Conservation (phyloP, 2,329 filamentous ascomycete genomes). For the Nemania diffusa region DNA sequence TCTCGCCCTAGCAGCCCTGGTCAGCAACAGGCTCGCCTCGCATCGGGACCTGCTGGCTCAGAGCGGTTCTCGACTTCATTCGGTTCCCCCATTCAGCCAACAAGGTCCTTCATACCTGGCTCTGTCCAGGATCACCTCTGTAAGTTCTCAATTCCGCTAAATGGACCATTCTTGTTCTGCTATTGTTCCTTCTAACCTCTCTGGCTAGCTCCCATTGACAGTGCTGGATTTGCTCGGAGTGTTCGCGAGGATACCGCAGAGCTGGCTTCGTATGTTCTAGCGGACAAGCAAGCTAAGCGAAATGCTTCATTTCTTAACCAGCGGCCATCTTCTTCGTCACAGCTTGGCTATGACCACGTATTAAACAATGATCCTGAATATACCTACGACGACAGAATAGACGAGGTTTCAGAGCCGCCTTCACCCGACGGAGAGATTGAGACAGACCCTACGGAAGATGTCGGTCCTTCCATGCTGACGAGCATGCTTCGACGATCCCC, state of each 20-base stretch:
- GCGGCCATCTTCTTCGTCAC: slow-evolving; percentile 51
- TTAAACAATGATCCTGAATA: slow-evolving; percentile 37
- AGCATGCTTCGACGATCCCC: slow-evolving; percentile 63
- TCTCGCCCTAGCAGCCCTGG: slow-evolving; percentile 41
- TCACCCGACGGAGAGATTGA: slow-evolving; percentile 36
- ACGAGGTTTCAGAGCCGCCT: slow-evolving; percentile 47
- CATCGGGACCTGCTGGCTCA: slow-evolving; percentile 37
- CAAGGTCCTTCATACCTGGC: slow-evolving; percentile 77
- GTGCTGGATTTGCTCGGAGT: slow-evolving; percentile 77
- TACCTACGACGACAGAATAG: slow-evolving; percentile 42
- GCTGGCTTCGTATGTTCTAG: slow-evolving; percentile 82
- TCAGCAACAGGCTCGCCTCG: slow-evolving; percentile 37
- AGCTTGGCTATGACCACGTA: slow-evolving; percentile 43
- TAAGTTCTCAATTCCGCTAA: slow-evolving; percentile 49
- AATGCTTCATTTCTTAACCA: slow-evolving; percentile 59
- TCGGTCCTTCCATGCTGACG: slow-evolving; percentile 53
- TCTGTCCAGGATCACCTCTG: slow-evolving; percentile 69
- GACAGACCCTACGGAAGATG: slow-evolving; percentile 36
- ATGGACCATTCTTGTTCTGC: not conserved
- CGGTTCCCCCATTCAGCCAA: slow-evolving; percentile 62
- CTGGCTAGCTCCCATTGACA: slow-evolving; percentile 67
- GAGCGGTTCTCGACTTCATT: slow-evolving; percentile 51
- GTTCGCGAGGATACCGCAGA: slow-evolving; percentile 90
- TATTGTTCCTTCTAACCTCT: slow-evolving; percentile 31
- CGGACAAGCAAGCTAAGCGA: slow-evolving; percentile 63